Evolutionary conservation across 1,139 yeast species (phyloP).

Genomic region (Diutina sp.): DNA sequence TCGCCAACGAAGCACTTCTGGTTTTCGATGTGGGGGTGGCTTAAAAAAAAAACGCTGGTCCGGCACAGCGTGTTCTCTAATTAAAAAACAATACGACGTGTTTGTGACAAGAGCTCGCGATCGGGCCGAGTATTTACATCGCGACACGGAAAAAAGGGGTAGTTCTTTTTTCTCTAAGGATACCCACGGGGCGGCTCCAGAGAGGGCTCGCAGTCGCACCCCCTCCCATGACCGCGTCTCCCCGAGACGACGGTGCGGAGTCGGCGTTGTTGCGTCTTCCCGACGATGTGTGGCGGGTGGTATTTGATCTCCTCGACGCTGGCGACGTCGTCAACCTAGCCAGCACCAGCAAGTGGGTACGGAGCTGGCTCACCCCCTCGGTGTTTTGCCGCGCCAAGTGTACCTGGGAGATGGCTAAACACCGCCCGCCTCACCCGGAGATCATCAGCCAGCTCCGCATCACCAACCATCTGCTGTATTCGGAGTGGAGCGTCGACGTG

Average conservation of each 20-base stretch:
- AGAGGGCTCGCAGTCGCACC: neutral
- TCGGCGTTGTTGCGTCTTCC: neutral
- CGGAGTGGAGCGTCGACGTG: neutral
- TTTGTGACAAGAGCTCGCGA: neutral
- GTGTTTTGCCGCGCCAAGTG: neutral
- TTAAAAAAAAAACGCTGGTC: too few species aligned
- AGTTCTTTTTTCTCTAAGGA: neutral
- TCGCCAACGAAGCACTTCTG: neutral
- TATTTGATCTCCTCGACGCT: neutral
- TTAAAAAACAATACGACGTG: neutral
- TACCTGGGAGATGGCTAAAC: neutral
- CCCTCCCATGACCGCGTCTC: neutral
- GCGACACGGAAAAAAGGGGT: neutral
- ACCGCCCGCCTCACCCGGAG: neutral
- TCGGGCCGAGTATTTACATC: neutral
- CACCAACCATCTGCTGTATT: neutral
- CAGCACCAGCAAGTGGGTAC: neutral
- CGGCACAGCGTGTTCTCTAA: neutral
- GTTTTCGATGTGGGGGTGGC: neutral
- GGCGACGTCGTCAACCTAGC: neutral
- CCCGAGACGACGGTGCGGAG: neutral
- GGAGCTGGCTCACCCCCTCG: neutral
- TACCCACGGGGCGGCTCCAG: neutral
- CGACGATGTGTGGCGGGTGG: neutral
- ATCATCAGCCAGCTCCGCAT: neutral